Base-by-base conservation (phyloP, 2,329 filamentous ascomycete genomes). In the Colletotrichum noveboracense region DNA sequence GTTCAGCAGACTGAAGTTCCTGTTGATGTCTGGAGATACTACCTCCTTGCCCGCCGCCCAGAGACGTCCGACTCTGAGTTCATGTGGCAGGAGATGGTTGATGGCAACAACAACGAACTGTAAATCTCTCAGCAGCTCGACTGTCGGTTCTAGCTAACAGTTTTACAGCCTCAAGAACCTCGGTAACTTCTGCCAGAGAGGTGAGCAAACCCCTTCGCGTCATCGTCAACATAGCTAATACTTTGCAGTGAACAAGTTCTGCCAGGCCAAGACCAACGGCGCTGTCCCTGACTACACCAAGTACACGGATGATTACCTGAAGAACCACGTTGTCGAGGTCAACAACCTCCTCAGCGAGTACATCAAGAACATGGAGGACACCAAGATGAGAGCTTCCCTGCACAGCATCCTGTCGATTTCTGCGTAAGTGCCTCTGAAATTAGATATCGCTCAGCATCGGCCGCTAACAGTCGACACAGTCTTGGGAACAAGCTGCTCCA, bases 11-110 rank as follows among this genome's bases (percentile, higher is more conserved):
- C 95, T 10, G 96, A 95, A 24, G 91, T 98, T 21, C 91, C 94
- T 18, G 89, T 95, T 0, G 95, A 96, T 77, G 95, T 98, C n/a
- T 98, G 96, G 95, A 90, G 96, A 79, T 98, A 96, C 86, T 98
- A 97, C 86, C 91, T 98, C 26, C 89, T 98, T 48, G 94, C 95
- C 60, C 93, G 94, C 83, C 92, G 96, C 72, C 96, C 96, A 0
- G 96, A 98, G 84, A 94, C 93, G 13, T 91, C 94, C 67, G 96
- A 98, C 82, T 94, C 95, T 0, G 94, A 98, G 82, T 98, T 98
- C 83, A 94, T 96, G 83, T 98, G 96, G 96, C 91, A 89, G 74
- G 90, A 93, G 61, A 97, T 98, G 85, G 94, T 97, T 77, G 90
- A 92, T 43, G 89, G 91, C 79, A 98, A 98, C 89, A 98, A 98